Percentiles rank a stretch among this genome's conserved stretches.
These are phyloP conservation scores for Metarhizium brunneum DNA, from an alignment of 2,329 filamentous ascomycete genomes.

Conservation along the genomic window DNA sequence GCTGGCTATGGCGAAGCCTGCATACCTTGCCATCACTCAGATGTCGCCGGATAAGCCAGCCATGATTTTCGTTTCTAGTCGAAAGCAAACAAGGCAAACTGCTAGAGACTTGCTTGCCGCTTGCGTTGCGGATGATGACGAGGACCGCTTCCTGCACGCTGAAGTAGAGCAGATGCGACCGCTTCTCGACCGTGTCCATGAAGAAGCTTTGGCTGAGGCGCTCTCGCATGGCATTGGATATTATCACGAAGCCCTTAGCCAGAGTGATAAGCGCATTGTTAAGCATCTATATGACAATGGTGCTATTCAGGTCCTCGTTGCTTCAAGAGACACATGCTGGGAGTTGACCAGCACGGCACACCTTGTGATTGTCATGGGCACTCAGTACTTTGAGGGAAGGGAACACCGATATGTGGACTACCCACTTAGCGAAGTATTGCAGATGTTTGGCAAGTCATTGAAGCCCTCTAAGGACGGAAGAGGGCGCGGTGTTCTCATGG, in stretches of 20 bases:
- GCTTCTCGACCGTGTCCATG: slow-evolving; percentile 73
- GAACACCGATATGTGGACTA: slow-evolving; percentile 98
- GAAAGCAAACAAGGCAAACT: slow-evolving; percentile 85
- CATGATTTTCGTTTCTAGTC: slow-evolving; percentile 82
- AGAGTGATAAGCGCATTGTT: slow-evolving; percentile 86
- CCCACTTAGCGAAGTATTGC: slow-evolving; percentile 82
- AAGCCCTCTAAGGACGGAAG: slow-evolving; percentile 69
- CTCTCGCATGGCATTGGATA: slow-evolving; percentile 92
- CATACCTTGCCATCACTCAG: slow-evolving; percentile 80
- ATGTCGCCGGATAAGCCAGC: slow-evolving; percentile 83
- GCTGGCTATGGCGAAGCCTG: slow-evolving; percentile 95
- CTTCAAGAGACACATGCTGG: slow-evolving; percentile 86
- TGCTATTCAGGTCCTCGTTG: slow-evolving; percentile 74
- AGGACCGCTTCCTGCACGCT: slow-evolving; percentile 86
- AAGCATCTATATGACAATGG: slow-evolving; percentile 85
- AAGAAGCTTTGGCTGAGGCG: slow-evolving; percentile 79
- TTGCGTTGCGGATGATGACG: slow-evolving; percentile 79
- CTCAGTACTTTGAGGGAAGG: slow-evolving; percentile 91
- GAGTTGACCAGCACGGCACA: slow-evolving; percentile 83
- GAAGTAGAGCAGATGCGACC: slow-evolving; percentile 74
- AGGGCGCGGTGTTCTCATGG: slow-evolving; percentile 90
- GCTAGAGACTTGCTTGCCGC: slow-evolving; percentile 82
- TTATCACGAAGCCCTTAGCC: slow-evolving; percentile 87
- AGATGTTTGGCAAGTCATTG: slow-evolving; percentile 95
- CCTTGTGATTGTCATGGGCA: slow-evolving; percentile 92